Conservation (phyloP, 2,329 filamentous ascomycete species). For the Ascochyta fabae region DNA sequence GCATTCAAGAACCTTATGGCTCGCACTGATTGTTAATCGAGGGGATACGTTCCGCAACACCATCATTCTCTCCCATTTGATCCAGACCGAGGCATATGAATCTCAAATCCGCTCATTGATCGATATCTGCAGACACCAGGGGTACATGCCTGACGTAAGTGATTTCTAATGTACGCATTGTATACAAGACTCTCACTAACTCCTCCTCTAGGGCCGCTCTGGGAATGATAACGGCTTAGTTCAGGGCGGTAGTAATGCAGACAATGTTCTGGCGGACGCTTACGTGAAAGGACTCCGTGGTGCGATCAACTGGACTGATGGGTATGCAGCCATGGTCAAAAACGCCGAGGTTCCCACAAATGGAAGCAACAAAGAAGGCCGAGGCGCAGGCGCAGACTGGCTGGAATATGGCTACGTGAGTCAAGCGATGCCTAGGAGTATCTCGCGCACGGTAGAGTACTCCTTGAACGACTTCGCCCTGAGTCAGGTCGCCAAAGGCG, state of each 20-base stretch:
- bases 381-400: constrained; percentile 74
- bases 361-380: constrained; percentile 69
- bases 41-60: constrained; percentile 69
- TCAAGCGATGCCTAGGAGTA: constrained; percentile 35
- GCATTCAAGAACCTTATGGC: constrained; percentile 53
- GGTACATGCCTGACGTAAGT: constrained; percentile 65
- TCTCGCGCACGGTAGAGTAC: constrained; percentile 50
- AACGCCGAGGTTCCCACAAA: constrained; percentile 67
- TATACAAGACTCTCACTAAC: background rate
- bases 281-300: constrained; percentile 69
- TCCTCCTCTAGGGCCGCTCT: constrained; percentile 53
- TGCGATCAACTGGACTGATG: constrained; percentile 70
- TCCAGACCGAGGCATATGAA: constrained; percentile 68
- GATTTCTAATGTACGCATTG: background rate
- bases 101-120: constrained; percentile 70
- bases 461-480: constrained; percentile 50
- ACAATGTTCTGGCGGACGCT: constrained; percentile 74
- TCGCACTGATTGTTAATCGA: constrained; percentile 60
- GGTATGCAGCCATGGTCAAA: constrained; percentile 72
- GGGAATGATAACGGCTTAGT: constrained; percentile 72
- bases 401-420: constrained; percentile 65
- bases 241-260: constrained; percentile 73
- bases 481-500: constrained; percentile 44
- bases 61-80: constrained; percentile 63
- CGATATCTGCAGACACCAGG: constrained; percentile 70